These are phyloP conservation scores for Phialemonium atrogriseum DNA, from an alignment of 2,329 filamentous ascomycete species.

Conservation along the genomic window DNA sequence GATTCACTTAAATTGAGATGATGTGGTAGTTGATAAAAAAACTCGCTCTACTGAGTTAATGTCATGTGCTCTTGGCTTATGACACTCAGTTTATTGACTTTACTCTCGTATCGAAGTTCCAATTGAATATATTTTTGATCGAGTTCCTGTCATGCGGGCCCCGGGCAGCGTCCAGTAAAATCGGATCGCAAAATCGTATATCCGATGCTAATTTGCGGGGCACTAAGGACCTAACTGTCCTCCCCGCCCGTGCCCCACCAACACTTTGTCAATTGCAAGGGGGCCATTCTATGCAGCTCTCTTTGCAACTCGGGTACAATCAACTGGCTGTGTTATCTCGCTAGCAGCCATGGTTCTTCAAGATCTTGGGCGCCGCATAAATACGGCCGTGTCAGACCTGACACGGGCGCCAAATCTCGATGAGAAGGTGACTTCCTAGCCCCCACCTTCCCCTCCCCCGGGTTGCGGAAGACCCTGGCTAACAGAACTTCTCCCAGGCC, in stretches of 20 bases:
- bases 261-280: slow-evolving; percentile 2
- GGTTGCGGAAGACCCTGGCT: slow-evolving; percentile 15
- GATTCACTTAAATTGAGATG: too few species aligned
- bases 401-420: slow-evolving; percentile 89
- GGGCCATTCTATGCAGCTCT: neutral
- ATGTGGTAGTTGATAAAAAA: too few species aligned
- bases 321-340: slow-evolving; percentile 2
- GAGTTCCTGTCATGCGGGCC: too few species aligned
- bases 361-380: slow-evolving; percentile 97
- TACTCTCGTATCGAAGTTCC: too few species aligned
- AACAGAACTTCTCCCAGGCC: slow-evolving; percentile 46
- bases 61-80: too few species aligned
- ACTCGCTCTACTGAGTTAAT: too few species aligned
- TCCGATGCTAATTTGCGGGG: neutral
- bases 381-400: slow-evolving; percentile 88
- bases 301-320: neutral
- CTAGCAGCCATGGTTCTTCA: slow-evolving; percentile 83
- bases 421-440: slow-evolving; percentile 66
- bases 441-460: slow-evolving; percentile 7
- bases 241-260: slow-evolving; percentile 1
- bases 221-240: neutral
- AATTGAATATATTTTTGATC: too few species aligned
- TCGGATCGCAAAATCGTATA: too few species aligned
- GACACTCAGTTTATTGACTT: too few species aligned
- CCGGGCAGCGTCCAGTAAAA: too few species aligned